Base-by-base conservation (phyloP, 225 moss, liverwort and hornwort genomes). In the Pseudisothecium myosuroides region DNA sequence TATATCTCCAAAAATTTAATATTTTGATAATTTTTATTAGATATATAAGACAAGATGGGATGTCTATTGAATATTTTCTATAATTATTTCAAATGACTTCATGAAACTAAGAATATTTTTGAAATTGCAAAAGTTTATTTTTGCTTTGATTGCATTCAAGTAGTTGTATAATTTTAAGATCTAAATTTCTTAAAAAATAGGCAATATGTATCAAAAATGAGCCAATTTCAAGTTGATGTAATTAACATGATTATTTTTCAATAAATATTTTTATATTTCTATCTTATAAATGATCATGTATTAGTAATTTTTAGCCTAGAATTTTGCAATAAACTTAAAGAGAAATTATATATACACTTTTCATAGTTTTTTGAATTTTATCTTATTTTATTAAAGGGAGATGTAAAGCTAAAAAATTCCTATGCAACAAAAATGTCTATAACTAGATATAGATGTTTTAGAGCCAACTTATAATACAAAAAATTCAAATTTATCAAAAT, bases 331-430 rank as follows among this genome's bases (percentile, higher is more conserved):
- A 58, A 39, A 39, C 4, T 80, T 39, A 5, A 80, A 27, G 5
- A 3, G 0, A 14, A 79, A 26, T 56, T 17, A 9, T 56, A 0
- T n/a, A n/a, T 56, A 26, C 26, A 5, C 1, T 56, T 79, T n/a
- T 56, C 3, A 36, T 16, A 5, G 0, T 5, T 78, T 37, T 77
- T 10, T 55, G 4, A 5, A 37, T 9, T 27, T n/a, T 54, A 14
- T 0, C 15, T 50, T 26, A 11, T n/a, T 13, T 55, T 1, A 58
- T 11, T 28, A 39, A 39, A 80, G 24, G 36, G 21, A 24, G 2
- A 54, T 0, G 0, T 14, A 14, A 54, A 76, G 8, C 4, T 13
- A 12, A 28, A 0, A 17, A 28, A 58, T 29, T 27, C 1, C 10
- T 80, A 17, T 12, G 1, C 29, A 5, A 8, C 12, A 0, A 27